A percentile compares a stretch with the other conserved stretches of the same genome.
These are phyloP conservation scores for Lanzia echinophila DNA, from an alignment of 2,329 filamentous ascomycete genomes.

Conservation along the genomic window DNA sequence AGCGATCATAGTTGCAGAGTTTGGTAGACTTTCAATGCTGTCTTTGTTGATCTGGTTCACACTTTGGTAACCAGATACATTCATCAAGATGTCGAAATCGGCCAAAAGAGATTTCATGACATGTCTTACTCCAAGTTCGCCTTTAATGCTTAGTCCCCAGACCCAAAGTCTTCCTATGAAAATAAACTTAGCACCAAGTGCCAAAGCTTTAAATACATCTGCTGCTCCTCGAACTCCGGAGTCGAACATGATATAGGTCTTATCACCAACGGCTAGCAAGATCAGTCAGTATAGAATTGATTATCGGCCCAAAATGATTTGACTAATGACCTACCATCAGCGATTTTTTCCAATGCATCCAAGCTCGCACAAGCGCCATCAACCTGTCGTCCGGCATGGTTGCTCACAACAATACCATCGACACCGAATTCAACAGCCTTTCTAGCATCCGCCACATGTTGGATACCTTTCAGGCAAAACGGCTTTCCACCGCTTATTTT, in stretches of 20 bases:
- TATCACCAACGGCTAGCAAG: constrained; percentile 41
- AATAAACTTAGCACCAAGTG: constrained; percentile 56
- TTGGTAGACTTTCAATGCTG: constrained; percentile 36
- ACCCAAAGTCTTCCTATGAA: constrained; percentile 57
- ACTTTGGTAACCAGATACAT: constrained; percentile 47
- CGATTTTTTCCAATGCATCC: constrained; percentile 54
- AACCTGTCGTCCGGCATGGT: constrained; percentile 52
- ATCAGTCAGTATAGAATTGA: neutral
- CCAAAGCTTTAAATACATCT: constrained; percentile 61
- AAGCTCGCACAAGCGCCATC: constrained; percentile 53
- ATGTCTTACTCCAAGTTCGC: constrained; percentile 53
- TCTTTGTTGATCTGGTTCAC: constrained; percentile 45
- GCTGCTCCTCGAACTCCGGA: constrained; percentile 57
- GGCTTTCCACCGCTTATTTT: constrained; percentile 49
- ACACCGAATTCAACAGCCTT: constrained; percentile 50
- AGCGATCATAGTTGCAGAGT: constrained; percentile 34
- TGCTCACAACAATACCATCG: constrained; percentile 55
- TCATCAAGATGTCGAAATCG: constrained; percentile 57
- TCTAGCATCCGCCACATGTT: constrained; percentile 50
- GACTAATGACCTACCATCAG: constrained; percentile 33
- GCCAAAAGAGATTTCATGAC: constrained; percentile 55
- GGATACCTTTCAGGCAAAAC: constrained; percentile 57
- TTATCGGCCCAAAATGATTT: no score
- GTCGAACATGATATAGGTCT: constrained; percentile 57
- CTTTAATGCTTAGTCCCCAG: constrained; percentile 52